Evolutionary conservation across 495 filamentous ascomycete species (phyloP).

Genomic region (Glutinoglossum americanum): DNA sequence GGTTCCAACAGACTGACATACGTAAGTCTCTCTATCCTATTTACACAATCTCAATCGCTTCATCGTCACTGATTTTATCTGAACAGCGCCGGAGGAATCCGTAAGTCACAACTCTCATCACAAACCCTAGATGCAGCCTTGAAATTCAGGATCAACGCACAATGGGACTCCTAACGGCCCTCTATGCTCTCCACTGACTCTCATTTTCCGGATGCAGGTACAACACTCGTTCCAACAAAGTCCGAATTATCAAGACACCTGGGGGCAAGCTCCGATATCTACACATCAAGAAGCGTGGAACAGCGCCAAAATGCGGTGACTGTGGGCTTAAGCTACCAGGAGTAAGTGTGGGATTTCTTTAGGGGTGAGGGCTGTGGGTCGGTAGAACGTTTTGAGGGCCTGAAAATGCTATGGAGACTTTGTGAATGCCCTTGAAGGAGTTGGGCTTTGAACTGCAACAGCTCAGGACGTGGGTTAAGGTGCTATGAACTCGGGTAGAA

Average conservation of each 20-base stretch:
- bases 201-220: constrained; percentile 30
- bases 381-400: not conserved
- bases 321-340: constrained; percentile 88
- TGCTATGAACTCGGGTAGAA: no score
- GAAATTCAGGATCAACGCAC: not conserved
- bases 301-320: constrained; percentile 95
- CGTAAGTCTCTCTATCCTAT: constrained; percentile 27
- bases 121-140: not conserved
- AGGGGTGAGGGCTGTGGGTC: not conserved
- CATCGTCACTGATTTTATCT: constrained; percentile 13
- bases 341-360: constrained; percentile 35
- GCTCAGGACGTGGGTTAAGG: no score
- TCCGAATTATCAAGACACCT: constrained; percentile 87
- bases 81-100: constrained; percentile 66
- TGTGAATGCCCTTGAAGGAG: no score
- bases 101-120: constrained; percentile 32
- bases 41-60: constrained; percentile 4
- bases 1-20: constrained; percentile 51
- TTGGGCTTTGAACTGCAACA: no score
- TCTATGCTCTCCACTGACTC: not conserved
- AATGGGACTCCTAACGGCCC: no score
- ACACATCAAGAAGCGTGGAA: constrained; percentile 97
- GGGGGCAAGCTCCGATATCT: constrained; percentile 85
- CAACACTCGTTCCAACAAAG: constrained; percentile 94
- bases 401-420: not conserved